Evolutionary conservation across 108 stramenopile genomes (phyloP).

Genomic region (Cyclotella sp.): DNA sequence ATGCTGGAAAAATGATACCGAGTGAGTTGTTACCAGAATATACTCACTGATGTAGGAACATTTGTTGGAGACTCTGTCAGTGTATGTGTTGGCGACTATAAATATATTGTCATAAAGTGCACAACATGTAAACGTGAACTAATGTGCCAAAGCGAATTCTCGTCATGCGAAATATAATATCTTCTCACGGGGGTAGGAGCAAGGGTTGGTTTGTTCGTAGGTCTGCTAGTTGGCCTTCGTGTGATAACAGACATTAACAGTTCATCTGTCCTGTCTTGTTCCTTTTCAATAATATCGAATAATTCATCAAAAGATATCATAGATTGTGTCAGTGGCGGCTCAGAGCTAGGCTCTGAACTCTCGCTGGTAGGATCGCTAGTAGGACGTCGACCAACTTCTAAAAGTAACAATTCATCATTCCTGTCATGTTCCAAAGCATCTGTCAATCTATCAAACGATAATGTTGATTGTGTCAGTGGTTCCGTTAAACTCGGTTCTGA

Average conservation of each 20-base stretch:
- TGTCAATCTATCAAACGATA: not conserved
- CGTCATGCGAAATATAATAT: not conserved
- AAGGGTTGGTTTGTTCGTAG: not conserved
- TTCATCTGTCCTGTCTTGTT: not conserved
- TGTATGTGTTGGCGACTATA: not conserved
- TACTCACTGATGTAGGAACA: not conserved
- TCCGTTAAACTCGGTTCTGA: not conserved
- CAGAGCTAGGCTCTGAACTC: not conserved
- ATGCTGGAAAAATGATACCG: not conserved
- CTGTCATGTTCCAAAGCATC: not conserved
- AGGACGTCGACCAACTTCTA: not conserved
- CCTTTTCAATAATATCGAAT: not conserved
- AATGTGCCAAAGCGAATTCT: not conserved
- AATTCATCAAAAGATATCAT: not conserved
- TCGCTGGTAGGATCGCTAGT: not conserved
- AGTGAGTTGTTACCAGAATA: not conserved
- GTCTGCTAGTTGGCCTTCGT: not conserved
- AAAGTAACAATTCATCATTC: conserved; percentile 4
- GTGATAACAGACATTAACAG: not conserved
- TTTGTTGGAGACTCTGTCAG: not conserved
- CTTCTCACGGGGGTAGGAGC: not conserved
- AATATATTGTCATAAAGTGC: too few species aligned
- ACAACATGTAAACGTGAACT: not conserved
- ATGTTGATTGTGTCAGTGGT: not conserved
- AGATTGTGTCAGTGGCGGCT: not conserved